Base-by-base conservation (phyloP, 495 filamentous ascomycete genomes). In the Xylaria grammica region DNA sequence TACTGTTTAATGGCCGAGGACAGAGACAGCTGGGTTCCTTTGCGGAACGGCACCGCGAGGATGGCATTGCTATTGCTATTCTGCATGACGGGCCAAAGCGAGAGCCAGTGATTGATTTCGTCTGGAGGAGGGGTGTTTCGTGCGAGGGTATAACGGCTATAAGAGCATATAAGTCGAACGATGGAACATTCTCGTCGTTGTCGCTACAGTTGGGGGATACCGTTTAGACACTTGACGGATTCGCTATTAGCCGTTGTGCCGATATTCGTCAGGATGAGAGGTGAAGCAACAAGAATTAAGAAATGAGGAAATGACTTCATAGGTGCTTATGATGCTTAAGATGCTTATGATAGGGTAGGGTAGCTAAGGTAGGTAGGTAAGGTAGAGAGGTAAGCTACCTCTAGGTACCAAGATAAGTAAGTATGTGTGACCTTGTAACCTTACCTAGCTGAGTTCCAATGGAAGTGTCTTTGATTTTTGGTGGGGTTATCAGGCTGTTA, bases 1-100 rank as follows among this genome's bases (percentile, higher is more conserved):
- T 99, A 98, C 72, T 96, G 91, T 66, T 91, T 93, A 70, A 99
- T 93, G 38, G 94, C 89, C 67, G 82, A 77, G 38, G 92, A 90
- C 40, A 98, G 83, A 61, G 88, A 89, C 55, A 96, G 83, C 32
- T 87, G 77, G 66, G 89, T 85, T 45, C 93, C 93, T 67, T 87
- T 90, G 65, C 95, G 93, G 77, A 99, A 99, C 4, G 94, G 94
- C 66, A 99, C 75, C 66, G 78, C 80, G 59, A 86, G 77, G 62
- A 85, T 78, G 66, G 81, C 84, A 68, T 60, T 71, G 46, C 32
- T 34, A 17, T 55, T 63, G 50, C 22, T 54, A 27, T 20, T 54
- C 70, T 80, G 71, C 68, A 75, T 73, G 53, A 24, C 19, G 40
- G 54, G 46, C 38, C 34, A 36, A 17, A 38, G 30, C 42, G 10